Evolutionary conservation across 2,329 filamentous ascomycete species (phyloP), one percentile per base, ranked within the genome.

Genomic region (Curvularia eragrostidis): DNA sequence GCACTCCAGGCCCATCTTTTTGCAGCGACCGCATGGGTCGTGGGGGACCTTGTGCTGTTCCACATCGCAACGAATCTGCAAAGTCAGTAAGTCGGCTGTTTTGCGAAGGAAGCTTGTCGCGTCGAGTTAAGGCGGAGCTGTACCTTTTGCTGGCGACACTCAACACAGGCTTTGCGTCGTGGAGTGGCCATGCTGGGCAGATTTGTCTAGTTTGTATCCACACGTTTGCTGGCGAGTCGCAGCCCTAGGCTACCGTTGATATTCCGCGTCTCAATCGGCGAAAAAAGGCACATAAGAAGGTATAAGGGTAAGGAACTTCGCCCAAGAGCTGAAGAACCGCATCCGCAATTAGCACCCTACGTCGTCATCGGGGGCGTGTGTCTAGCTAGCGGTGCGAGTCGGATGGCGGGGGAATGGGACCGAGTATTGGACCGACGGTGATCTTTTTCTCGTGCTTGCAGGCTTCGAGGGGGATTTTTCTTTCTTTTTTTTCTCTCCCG

Each of bases 71-170:
- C 72, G 72, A 49, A 76, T 76, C 74, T 76, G 55, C 21, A 60
- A 8, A 18, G 52, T 70, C 54, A 72, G 64, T 34, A 32, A 50
- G 28, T 48, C 32, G 49, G 57, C 24, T 21, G 42, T 15, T n/a
- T 46, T 28, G 51, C 56, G 13, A 46, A 48, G 38, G n/a, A 32
- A 48, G 24, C 44, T 15, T 41, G 43, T 59, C 21, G 42, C 38
- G 52, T 54, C 38, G 43, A 15, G 32, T 46, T 23, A 54, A 38
- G 50, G 39, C 51, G 41, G 53, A 32, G 43, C 39, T 9, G 44
- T 72, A 75, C 74, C 68, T 76, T 76, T 65, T 76, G 74, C 59
- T 76, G 74, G 46, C 74, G 66, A 56, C 74, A 76, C 57, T 76
- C 74, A 28, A 76, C 73, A 61, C 74, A 76, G 28, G 74, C 74